Evolutionary conservation across 495 filamentous ascomycete species (phyloP).

Genomic region (Penicillium salamii): DNA sequence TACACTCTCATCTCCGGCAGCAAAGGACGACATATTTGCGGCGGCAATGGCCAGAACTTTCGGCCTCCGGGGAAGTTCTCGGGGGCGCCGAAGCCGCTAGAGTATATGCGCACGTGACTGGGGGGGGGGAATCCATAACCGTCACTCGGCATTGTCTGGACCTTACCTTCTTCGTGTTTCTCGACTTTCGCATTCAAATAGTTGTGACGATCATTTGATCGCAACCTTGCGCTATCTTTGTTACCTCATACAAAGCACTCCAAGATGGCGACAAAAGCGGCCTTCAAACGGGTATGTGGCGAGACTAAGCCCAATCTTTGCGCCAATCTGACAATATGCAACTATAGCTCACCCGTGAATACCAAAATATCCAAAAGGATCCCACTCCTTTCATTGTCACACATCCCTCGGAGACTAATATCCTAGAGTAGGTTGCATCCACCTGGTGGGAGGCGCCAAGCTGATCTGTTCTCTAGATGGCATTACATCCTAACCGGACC

Average conservation of each 20-base stretch:
- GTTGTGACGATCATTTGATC: too few species aligned
- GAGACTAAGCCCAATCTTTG: not conserved
- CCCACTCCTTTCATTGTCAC: constrained; percentile 92
- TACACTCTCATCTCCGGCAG: constrained; percentile 45
- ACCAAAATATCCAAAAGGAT: constrained; percentile 85
- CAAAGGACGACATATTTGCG: constrained; percentile 44
- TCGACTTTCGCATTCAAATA: not conserved
- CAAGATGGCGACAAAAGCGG: constrained; percentile 75
- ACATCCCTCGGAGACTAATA: constrained; percentile 92
- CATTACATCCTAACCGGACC: constrained; percentile 97
- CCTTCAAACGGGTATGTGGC: constrained; percentile 73
- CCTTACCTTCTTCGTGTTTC: not conserved
- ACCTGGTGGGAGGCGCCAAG: not conserved
- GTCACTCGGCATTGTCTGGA: not conserved
- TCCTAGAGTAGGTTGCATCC: constrained; percentile 68
- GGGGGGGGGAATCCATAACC: constrained; percentile 3
- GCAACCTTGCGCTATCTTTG: too few species aligned
- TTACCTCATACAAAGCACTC: not conserved
- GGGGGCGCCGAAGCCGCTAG: constrained; percentile 15
- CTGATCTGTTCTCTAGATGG: constrained; percentile 60
- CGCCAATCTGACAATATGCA: constrained; percentile 15
- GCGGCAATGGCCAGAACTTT: constrained; percentile 35
- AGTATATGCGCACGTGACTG: constrained; percentile 27
- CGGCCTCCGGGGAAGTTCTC: constrained; percentile 3
- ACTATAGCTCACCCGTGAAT: constrained; percentile 85